phyloP scores from a whole-genome alignment of 2,329 filamentous ascomycete species.

The Podosphaera fusca region DNA sequence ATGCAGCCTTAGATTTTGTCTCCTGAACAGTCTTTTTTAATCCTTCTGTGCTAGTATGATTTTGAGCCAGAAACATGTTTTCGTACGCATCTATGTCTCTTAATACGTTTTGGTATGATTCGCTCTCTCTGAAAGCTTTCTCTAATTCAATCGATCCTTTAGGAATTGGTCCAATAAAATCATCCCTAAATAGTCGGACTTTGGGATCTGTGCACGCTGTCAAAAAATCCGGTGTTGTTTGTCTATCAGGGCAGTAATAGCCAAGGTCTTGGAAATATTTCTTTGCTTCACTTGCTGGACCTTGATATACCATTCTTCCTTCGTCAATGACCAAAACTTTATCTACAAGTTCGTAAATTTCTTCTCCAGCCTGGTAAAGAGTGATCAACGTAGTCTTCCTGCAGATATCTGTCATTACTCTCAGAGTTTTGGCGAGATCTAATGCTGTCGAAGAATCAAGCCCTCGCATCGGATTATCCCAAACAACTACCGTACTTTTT shows the following conservation, averaged over 20 bases:
- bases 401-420: slow-evolving; percentile 54
- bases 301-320: slow-evolving; percentile 44
- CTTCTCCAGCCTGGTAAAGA: slow-evolving; percentile 45
- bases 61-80: slow-evolving; percentile 35
- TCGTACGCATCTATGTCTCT: slow-evolving; percentile 50
- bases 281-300: slow-evolving; percentile 35
- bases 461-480: slow-evolving; percentile 65
- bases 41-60: slow-evolving; percentile 48
- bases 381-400: slow-evolving; percentile 47
- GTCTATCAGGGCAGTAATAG: slow-evolving; percentile 27
- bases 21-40: slow-evolving; percentile 56
- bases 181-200: slow-evolving; percentile 50
- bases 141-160: slow-evolving; percentile 42
- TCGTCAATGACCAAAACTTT: slow-evolving; percentile 59
- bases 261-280: slow-evolving; percentile 43
- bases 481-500: slow-evolving; percentile 49
- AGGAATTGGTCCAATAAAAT: slow-evolving; percentile 41
- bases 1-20: slow-evolving; percentile 51
- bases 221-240: slow-evolving; percentile 58
- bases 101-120: slow-evolving; percentile 29
- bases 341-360: slow-evolving; percentile 52
- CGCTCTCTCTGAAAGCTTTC: slow-evolving; percentile 46
- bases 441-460: slow-evolving; percentile 58
- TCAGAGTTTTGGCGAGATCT: slow-evolving; percentile 48
- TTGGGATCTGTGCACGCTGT: slow-evolving; percentile 62